A percentile compares a stretch with the other conserved stretches of the same genome.
Evolutionary conservation across 2,329 filamentous ascomycete genomes (phyloP).

Genomic region (Fusarium kyushuense): DNA sequence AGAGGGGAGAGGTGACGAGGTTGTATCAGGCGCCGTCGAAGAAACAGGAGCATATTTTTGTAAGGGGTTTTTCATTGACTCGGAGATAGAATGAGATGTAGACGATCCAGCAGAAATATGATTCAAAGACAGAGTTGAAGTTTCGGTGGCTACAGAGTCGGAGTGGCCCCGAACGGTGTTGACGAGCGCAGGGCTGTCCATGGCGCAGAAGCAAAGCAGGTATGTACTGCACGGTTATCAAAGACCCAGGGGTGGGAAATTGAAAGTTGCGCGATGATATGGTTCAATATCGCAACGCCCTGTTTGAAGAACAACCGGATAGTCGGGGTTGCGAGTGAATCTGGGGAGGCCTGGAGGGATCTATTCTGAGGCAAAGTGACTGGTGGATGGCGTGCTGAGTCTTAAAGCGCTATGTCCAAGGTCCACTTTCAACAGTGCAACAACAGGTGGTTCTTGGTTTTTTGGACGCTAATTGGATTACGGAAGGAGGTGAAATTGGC

Average conservation of each 20-base stretch:
- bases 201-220: constrained; percentile 38
- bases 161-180: constrained; percentile 44
- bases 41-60: constrained; percentile 41
- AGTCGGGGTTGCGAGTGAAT: constrained; percentile 26
- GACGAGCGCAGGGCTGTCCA: constrained; percentile 45
- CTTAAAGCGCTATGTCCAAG: constrained; percentile 33
- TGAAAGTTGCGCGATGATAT: constrained; percentile 47
- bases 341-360: constrained; percentile 12
- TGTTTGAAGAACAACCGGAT: constrained; percentile 33
- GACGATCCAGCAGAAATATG: constrained; percentile 33
- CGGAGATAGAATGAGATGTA: constrained; percentile 16
- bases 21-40: constrained; percentile 19
- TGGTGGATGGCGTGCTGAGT: constrained; percentile 48
- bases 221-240: constrained; percentile 3
- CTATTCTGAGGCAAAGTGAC: constrained; percentile 47
- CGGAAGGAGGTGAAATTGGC: constrained; percentile 22
- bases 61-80: constrained; percentile 22
- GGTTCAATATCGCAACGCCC: constrained; percentile 48
- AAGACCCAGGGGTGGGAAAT: constrained; percentile 29
- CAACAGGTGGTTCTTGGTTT: constrained; percentile 18
- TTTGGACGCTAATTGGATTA: constrained; percentile 31
- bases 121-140: constrained; percentile 23
- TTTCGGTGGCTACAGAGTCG: constrained; percentile 28
- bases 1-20: constrained; percentile 26
- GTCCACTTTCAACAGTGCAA: constrained; percentile 37